phyloP scores from a whole-genome alignment of 202 grass and related monocot genomes.

The Schoenoplectus triqueter region DNA sequence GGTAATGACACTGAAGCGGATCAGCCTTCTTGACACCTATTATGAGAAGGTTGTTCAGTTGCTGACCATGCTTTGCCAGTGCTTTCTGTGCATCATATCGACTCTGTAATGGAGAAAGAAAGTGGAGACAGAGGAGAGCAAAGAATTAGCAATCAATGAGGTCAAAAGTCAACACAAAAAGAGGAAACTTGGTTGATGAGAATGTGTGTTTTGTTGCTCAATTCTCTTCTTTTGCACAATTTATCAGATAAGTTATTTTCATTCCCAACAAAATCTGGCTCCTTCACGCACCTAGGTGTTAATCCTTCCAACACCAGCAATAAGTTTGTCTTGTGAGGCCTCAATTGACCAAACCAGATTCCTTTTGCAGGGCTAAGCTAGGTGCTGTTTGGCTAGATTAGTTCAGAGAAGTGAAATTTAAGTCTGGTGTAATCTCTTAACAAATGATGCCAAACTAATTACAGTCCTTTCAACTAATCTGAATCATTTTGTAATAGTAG shows the following conservation, averaged over 20 bases:
- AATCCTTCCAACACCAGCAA: background rate
- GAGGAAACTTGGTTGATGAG: background rate
- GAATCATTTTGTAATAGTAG: background rate
- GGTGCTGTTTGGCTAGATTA: background rate
- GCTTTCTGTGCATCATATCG: slow-evolving; percentile 83
- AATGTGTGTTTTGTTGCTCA: background rate
- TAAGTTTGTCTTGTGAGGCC: background rate
- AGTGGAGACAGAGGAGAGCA: slow-evolving; percentile 17
- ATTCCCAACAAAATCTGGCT: background rate
- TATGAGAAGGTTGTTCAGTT: slow-evolving; percentile 86
- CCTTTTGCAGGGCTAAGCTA: background rate
- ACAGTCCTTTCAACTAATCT: background rate
- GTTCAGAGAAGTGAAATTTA: background rate
- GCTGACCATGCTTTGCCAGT: slow-evolving; percentile 64
- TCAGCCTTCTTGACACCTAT: slow-evolving; percentile 89
- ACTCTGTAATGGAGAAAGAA: slow-evolving; percentile 49
- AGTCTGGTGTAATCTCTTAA: background rate
- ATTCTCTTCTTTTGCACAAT: background rate
- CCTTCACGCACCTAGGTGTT: background rate
- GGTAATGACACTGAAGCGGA: slow-evolving; percentile 62
- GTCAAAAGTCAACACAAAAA: background rate
- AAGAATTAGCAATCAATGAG: slow-evolving; percentile 15
- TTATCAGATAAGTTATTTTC: background rate
- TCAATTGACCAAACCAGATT: background rate
- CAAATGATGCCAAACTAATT: background rate